These are phyloP conservation scores for Salisapilia sapeloensis DNA, from an alignment of 352 stramenopile species.

Conservation along the genomic window DNA sequence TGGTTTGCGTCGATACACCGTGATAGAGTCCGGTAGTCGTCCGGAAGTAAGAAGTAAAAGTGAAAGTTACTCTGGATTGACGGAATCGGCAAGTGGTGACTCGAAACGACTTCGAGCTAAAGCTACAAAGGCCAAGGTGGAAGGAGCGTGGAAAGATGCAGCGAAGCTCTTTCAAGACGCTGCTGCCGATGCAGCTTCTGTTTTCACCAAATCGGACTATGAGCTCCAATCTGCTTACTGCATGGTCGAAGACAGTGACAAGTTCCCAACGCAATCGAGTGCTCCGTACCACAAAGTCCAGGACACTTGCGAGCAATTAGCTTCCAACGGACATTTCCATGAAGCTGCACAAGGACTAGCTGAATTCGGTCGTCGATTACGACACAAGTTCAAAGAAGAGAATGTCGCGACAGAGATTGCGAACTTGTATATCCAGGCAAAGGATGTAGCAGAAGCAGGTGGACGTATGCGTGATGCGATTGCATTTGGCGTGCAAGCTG, in stretches of 20 bases:
- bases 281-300: slow-evolving; percentile 21
- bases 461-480: slow-evolving; percentile 23
- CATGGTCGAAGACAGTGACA: slow-evolving; percentile 26
- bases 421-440: slow-evolving; percentile 28
- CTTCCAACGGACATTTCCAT: slow-evolving; percentile 39
- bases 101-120: slow-evolving; percentile 38
- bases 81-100: too few relatives aligned
- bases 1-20: slow-evolving; percentile 28
- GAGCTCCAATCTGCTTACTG: slow-evolving; percentile 50
- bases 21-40: too few relatives aligned
- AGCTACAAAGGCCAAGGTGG: slow-evolving; percentile 48
- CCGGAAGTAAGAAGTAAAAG: too few relatives aligned
- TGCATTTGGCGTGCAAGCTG: slow-evolving; percentile 30
- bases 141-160: slow-evolving; percentile 50
- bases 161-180: slow-evolving; percentile 30
- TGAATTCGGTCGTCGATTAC: slow-evolving; percentile 37
- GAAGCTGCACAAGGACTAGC: slow-evolving; percentile 38
- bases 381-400: slow-evolving; percentile 25
- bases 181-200: slow-evolving; percentile 12
- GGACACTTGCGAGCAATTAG: slow-evolving; percentile 35
- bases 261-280: slow-evolving; percentile 16
- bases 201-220: slow-evolving; percentile 28
- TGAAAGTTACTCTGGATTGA: too few relatives aligned
- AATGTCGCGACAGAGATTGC: slow-evolving; percentile 4
- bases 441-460: slow-evolving; percentile 31